phyloP scores from a whole-genome alignment of 1,139 yeast genomes.

The Lodderomyces oxycetoniae region DNA sequence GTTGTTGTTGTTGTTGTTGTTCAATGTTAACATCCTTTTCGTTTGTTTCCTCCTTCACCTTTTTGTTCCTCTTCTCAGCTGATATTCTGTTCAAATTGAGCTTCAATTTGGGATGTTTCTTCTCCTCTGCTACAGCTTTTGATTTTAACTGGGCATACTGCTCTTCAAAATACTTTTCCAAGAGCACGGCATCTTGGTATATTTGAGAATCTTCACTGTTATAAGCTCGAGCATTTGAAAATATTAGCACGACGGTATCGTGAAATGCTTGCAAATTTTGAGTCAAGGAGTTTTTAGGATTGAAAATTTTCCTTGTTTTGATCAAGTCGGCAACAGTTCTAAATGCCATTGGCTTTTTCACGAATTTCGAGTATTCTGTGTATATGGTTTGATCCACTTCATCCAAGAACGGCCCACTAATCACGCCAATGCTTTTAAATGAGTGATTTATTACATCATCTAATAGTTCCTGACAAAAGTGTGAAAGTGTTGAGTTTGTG shows the following conservation, averaged over 20 bases:
- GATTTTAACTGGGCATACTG: constrained; percentile 25
- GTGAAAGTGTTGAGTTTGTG: constrained; percentile 22
- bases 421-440: constrained; percentile 38
- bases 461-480: constrained; percentile 23
- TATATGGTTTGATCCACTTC: constrained; percentile 52
- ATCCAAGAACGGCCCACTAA: constrained; percentile 56
- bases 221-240: constrained; percentile 54
- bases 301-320: constrained; percentile 36
- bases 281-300: constrained; percentile 24
- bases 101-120: constrained; percentile 18
- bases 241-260: constrained; percentile 46
- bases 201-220: constrained; percentile 54
- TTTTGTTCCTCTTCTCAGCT: constrained; percentile 20
- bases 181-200: constrained; percentile 50
- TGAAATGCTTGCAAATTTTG: constrained; percentile 45
- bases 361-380: constrained; percentile 55
- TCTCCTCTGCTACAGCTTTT: constrained; percentile 17
- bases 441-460: constrained; percentile 40
- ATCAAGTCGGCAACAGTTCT: constrained; percentile 40
- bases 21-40: constrained; percentile 13
- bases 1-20: not conserved
- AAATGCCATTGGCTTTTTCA: constrained; percentile 55
- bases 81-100: constrained; percentile 21
- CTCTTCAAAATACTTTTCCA: constrained; percentile 33
- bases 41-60: constrained; percentile 18